Percentiles rank a stretch among this genome's conserved stretches.
Conservation (phyloP, 2,329 filamentous ascomycete genomes). For the Colletotrichum euphorbiae region DNA sequence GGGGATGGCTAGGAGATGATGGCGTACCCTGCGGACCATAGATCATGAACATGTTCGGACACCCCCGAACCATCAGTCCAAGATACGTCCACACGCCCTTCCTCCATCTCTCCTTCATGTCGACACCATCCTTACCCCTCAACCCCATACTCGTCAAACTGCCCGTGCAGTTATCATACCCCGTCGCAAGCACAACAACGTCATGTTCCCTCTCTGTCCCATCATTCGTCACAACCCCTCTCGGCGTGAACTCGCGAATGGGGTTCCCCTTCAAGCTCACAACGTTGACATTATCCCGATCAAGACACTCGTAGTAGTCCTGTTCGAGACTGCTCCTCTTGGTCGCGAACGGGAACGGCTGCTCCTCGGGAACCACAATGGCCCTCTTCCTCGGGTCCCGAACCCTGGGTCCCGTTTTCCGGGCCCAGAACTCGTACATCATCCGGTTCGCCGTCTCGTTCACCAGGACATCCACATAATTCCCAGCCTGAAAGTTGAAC, state of each 20-base stretch:
- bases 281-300: conserved; percentile 57
- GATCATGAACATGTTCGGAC: conserved; percentile 43
- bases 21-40: conserved; percentile 43
- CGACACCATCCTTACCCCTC: conserved; percentile 44
- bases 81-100: conserved; percentile 47
- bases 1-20: neutral
- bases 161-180: conserved; percentile 51
- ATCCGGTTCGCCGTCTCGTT: conserved; percentile 56
- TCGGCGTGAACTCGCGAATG: conserved; percentile 53
- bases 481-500: conserved; percentile 58
- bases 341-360: conserved; percentile 58
- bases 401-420: conserved; percentile 57
- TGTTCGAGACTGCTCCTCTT: conserved; percentile 61
- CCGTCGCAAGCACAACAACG: conserved; percentile 49
- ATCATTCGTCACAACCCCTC: conserved; percentile 53
- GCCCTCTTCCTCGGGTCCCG: conserved; percentile 56
- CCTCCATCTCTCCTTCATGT: conserved; percentile 49
- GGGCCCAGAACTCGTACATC: conserved; percentile 62
- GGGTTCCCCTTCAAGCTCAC: conserved; percentile 57
- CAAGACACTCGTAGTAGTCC: conserved; percentile 62
- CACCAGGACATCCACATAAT: conserved; percentile 59
- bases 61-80: conserved; percentile 41
- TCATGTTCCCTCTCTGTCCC: conserved; percentile 52
- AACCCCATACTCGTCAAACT: conserved; percentile 48
- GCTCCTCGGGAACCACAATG: conserved; percentile 58